Conservation (phyloP, 495 filamentous ascomycete genomes). For the Podospora tetraspora region DNA sequence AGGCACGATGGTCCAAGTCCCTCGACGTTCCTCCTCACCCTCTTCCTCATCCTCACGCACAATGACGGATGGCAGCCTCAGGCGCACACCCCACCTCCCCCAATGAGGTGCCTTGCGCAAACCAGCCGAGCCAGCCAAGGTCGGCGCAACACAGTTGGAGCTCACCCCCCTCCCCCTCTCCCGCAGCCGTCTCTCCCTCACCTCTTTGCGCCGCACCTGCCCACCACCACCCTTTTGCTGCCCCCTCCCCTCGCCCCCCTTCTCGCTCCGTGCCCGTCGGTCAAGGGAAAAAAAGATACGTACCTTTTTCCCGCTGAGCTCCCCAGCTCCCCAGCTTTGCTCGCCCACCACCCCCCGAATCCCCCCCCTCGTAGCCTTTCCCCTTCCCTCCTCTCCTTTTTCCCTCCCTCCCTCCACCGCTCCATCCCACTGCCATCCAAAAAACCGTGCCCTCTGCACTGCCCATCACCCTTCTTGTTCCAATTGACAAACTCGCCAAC, state of each 20-base stretch:
- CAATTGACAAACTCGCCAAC: conserved; percentile 23
- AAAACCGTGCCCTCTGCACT: conserved; percentile 19
- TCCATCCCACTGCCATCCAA: conserved; percentile 18
- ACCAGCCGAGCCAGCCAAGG: conserved; percentile 9
- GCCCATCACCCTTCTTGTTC: conserved; percentile 11
- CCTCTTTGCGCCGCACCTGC: conserved; percentile 6
- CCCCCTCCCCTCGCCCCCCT: conserved; percentile 28
- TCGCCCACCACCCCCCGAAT: conserved; percentile 34
- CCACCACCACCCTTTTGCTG: conserved; percentile 16
- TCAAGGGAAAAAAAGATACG: conserved; percentile 18
- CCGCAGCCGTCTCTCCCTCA: conserved; percentile 17
- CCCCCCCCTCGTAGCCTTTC: conserved; percentile 31
- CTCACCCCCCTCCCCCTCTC: conserved; percentile 26
- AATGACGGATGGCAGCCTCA: conserved; percentile 13
- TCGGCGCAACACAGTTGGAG: conserved; percentile 12
- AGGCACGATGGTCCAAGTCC: neutral
- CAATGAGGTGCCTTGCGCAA: conserved; percentile 12
- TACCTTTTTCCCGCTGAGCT: conserved; percentile 27
- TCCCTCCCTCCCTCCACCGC: conserved; percentile 17
- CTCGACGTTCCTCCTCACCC: neutral
- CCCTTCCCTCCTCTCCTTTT: conserved; percentile 22
- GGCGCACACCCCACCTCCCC: conserved; percentile 9
- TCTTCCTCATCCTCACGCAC: neutral
- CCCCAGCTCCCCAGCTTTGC: conserved; percentile 23
- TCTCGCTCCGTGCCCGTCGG: conserved; percentile 10